phyloP scores from a whole-genome alignment of 164 flowering plant genomes.

The Aristolochia contorta region DNA sequence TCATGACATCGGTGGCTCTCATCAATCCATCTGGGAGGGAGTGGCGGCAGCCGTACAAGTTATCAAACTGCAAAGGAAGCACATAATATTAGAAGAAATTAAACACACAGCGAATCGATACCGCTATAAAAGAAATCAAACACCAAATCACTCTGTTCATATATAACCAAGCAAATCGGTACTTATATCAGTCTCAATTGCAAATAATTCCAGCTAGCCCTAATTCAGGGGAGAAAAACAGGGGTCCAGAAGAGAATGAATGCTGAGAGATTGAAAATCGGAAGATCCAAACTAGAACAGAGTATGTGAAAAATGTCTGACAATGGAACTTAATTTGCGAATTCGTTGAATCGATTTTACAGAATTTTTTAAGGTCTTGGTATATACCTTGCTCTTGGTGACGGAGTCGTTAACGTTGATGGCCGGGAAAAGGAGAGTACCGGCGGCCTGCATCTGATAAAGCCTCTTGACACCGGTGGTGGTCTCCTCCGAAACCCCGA shows the following conservation, averaged over 20 bases:
- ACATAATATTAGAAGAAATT: not conserved
- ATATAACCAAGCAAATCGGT: too few species aligned
- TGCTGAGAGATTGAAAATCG: too few species aligned
- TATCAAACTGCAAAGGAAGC: constrained; percentile 8
- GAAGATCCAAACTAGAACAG: too few species aligned
- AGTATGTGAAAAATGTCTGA: not conserved
- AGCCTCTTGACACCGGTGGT: constrained; percentile 30
- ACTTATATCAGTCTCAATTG: too few species aligned
- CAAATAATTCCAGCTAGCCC: too few species aligned
- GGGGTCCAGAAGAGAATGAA: not conserved
- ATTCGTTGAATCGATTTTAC: too few species aligned
- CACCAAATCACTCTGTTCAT: too few species aligned
- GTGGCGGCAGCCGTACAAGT: constrained; percentile 23
- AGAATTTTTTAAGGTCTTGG: too few species aligned
- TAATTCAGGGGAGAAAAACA: too few species aligned
- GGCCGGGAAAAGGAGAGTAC: constrained; percentile 23
- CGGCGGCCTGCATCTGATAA: constrained; percentile 26
- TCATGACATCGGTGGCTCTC: constrained; percentile 24
- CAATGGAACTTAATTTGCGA: not conserved
- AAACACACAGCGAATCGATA: too few species aligned
- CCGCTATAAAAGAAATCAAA: too few species aligned
- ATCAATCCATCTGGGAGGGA: constrained; percentile 22
- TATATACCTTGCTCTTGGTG: constrained; percentile 19
- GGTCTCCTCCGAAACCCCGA: constrained; percentile 32
- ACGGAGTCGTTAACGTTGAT: constrained; percentile 21